Conservation (phyloP, 192 early-diverging fungal genomes). For the Backusella morwellensis region DNA sequence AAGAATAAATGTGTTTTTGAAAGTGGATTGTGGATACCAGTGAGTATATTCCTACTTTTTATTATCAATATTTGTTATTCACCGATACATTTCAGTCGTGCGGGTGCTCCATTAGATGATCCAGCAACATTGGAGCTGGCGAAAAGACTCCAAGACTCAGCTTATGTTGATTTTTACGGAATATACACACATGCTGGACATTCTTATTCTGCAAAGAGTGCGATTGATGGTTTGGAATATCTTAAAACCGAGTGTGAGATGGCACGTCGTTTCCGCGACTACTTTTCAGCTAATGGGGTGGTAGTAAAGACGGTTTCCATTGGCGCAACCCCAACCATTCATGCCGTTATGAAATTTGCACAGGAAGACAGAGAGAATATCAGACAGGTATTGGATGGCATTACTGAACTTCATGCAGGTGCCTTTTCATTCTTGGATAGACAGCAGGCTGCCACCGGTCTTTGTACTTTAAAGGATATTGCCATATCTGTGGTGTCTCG, state of each 20-base stretch:
- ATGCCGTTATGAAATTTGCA: slow-evolving; percentile 14
- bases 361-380: not conserved
- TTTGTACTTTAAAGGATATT: slow-evolving; percentile 8
- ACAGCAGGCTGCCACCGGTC: slow-evolving; percentile 28
- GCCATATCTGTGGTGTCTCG: slow-evolving; percentile 29
- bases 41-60: slow-evolving; percentile 10
- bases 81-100: slow-evolving; percentile 15
- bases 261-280: slow-evolving; percentile 17
- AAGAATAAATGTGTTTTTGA: slow-evolving; percentile 26
- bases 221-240: slow-evolving; percentile 12
- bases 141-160: slow-evolving; percentile 18
- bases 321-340: slow-evolving; percentile 34
- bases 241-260: slow-evolving; percentile 31
- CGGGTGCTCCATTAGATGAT: slow-evolving; percentile 27
- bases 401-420: slow-evolving; percentile 35
- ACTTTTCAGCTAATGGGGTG: slow-evolving; percentile 19
- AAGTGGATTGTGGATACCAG: slow-evolving; percentile 37
- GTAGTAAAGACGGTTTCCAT: slow-evolving; percentile 18
- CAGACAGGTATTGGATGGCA: slow-evolving; percentile 17
- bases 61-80: not conserved
- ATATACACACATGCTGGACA: slow-evolving; percentile 37
- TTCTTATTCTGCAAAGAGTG: slow-evolving; percentile 20
- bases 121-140: slow-evolving; percentile 20
- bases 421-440: slow-evolving; percentile 31
- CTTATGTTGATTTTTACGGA: slow-evolving; percentile 20